Evolutionary conservation across 345 rosid genomes (phyloP).

Genomic region (Salix koriyanagi): DNA sequence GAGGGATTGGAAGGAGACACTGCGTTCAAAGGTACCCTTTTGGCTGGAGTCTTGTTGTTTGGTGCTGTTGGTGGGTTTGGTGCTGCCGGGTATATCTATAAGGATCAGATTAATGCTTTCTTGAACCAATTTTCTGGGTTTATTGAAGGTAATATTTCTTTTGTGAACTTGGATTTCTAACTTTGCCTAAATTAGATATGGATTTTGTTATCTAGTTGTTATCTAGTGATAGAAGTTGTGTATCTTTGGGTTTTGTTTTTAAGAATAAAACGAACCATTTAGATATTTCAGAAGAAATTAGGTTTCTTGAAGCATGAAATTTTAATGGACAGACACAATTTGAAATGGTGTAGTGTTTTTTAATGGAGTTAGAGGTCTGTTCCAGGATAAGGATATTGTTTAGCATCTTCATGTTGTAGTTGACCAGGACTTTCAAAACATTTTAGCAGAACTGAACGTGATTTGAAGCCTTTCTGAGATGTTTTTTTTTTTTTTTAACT

Average conservation of each 20-base stretch:
- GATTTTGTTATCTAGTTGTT: background rate
- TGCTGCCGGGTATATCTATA: constrained; percentile 65
- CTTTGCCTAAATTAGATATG: background rate
- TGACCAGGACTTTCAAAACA: background rate
- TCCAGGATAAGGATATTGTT: background rate
- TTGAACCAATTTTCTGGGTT: constrained; percentile 73
- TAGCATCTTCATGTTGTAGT: background rate
- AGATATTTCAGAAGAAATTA: background rate
- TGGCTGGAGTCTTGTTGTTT: constrained; percentile 78
- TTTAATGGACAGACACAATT: background rate
- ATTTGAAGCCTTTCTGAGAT: background rate
- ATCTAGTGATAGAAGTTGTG: background rate
- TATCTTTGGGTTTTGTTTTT: background rate
- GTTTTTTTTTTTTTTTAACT: background rate
- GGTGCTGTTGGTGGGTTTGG: constrained; percentile 88
- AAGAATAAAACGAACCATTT: background rate
- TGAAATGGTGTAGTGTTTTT: background rate
- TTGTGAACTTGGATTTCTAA: background rate
- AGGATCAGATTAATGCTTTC: constrained; percentile 74
- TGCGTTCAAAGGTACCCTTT: constrained; percentile 71
- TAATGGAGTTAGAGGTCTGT: background rate
- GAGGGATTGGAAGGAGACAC: constrained; percentile 44
- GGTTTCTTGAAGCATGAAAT: background rate
- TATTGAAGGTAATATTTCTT: constrained; percentile 60
- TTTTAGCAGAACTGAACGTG: background rate